Evolutionary conservation across 2,329 filamentous ascomycete genomes (phyloP).

Genomic region (Proliferodiscus dingleyae): DNA sequence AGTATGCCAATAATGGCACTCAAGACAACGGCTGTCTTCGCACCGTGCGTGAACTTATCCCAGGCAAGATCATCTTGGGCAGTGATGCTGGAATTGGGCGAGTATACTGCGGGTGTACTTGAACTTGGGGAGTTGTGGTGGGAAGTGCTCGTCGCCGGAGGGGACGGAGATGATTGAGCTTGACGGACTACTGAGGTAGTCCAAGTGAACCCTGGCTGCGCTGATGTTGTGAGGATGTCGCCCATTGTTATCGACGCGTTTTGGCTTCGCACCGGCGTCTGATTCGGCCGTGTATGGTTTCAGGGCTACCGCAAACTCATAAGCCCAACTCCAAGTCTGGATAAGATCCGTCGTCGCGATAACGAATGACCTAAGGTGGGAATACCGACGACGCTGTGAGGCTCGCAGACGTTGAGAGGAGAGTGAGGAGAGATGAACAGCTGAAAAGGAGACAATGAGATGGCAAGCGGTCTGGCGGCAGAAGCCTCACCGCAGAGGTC

Average conservation of each 20-base stretch:
- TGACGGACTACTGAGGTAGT: too few relatives aligned
- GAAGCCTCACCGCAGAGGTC: neutral
- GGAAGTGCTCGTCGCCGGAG: too few relatives aligned
- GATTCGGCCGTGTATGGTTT: too few relatives aligned
- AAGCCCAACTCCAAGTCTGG: neutral
- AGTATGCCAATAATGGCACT: constrained; percentile 10
- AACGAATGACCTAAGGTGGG: neutral
- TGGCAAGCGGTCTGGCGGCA: neutral
- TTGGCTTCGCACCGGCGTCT: too few relatives aligned
- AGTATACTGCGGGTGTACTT: neutral
- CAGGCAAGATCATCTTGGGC: neutral
- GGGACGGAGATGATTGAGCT: too few relatives aligned
- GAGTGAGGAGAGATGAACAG: neutral
- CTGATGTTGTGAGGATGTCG: too few relatives aligned
- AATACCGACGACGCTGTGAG: too few relatives aligned
- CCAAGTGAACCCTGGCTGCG: too few relatives aligned
- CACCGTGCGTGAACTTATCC: constrained; percentile 7
- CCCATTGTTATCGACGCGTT: too few relatives aligned
- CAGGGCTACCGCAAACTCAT: neutral
- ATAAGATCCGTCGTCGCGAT: neutral
- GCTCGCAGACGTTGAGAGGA: too few relatives aligned
- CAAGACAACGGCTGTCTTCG: constrained; percentile 6
- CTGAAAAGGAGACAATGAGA: neutral
- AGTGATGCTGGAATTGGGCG: neutral
- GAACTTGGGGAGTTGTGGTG: neutral